Base-by-base conservation (phyloP, 169 alveolate genomes). In the Plasmodium gaboni region DNA sequence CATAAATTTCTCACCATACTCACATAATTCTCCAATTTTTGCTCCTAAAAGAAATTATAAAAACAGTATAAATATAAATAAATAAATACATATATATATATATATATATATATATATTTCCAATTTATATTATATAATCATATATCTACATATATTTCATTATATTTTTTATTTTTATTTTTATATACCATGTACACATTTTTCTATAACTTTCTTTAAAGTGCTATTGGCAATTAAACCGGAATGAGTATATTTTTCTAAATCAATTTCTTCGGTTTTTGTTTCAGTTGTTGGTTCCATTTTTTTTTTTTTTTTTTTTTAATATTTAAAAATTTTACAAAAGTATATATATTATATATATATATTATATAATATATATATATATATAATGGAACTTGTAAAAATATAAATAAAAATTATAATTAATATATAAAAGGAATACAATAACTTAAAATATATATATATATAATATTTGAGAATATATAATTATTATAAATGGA, bases 171-270 rank as follows among this genome's bases (percentile, higher is more conserved):
- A 1, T 13, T 42, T 60, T 61, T 26, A 19, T 44, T n/a, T 19
- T 48, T 32, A 32, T 4, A 32, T 59, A 76, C 89, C 89, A 2
- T 76, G 61, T 65, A 76, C 78, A 65, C 89, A 76, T 57, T 76
- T 76, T 57, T 76, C 89, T 51, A 76, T 64, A 22, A 76, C 42
- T 44, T 76, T 76, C 78, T 76, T 76, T 57, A 76, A 65, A 15
- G 89, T 63, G 19, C 69, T 13, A 57, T 76, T 76, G 32, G 89
- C 89, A 51, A 76, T 76, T 42, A 76, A 64, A 51, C 89, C 89
- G 1, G 89, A 44, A n/a, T 64, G 76, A 63, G 78, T 51, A 26
- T 76, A 76, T 53, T 76, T 76, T 70, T 65, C 89, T 57, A 76
- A 65, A 68, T 76, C 89, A 38, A 76, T 76, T 42, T 76, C 89